phyloP scores from a whole-genome alignment of 345 rosid genomes.

The Anastatica hierochuntica region DNA sequence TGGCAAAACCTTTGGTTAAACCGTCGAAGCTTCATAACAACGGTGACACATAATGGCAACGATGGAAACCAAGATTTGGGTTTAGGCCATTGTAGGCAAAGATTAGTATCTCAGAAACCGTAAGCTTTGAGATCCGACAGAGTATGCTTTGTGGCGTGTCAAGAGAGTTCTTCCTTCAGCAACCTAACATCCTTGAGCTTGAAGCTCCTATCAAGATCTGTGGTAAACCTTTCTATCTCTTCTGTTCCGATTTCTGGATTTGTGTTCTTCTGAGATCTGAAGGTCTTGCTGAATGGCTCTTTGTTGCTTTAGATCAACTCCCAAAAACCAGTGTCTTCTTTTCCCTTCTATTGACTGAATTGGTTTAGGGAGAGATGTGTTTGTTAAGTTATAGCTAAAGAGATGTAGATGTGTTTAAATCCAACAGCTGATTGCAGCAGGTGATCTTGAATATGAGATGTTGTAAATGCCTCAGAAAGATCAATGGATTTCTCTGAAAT shows the following conservation, averaged over 20 bases:
- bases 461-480: constrained; percentile 17
- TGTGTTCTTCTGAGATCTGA: constrained; percentile 14
- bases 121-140: constrained; percentile 78
- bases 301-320: constrained; percentile 11
- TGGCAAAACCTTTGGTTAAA: no score
- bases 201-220: constrained; percentile 96
- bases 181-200: constrained; percentile 83
- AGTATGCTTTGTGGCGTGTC: constrained; percentile 58
- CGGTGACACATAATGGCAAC: no score
- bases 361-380: constrained; percentile 13
- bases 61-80: no score
- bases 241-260: not conserved
- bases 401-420: constrained; percentile 23
- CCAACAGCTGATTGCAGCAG: constrained; percentile 19
- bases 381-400: constrained; percentile 9
- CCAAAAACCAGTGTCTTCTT: not conserved
- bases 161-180: constrained; percentile 66
- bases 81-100: no score
- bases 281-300: not conserved
- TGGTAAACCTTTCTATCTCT: constrained; percentile 33
- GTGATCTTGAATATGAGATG: constrained; percentile 15
- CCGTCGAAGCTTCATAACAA: no score
- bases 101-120: no score
- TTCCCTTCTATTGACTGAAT: constrained; percentile 1
- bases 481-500: constrained; percentile 22